Evolutionary conservation across 805 yeast genomes (phyloP), one percentile per base, ranked within the genome.

Genomic region (Zygosaccharomyces bailii): DNA sequence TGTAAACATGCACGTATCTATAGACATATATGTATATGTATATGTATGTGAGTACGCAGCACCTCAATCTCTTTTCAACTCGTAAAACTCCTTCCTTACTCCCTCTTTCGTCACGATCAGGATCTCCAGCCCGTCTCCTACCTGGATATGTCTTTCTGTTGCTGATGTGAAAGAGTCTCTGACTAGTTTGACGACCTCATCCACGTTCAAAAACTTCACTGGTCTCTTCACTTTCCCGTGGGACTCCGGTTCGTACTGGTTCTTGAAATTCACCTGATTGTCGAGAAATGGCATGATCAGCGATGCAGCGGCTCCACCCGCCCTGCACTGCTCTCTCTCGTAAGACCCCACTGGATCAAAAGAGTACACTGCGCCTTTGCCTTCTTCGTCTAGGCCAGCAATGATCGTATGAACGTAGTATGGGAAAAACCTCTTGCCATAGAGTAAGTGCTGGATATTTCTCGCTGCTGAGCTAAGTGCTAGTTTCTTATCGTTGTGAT

Each of bases 291-390:
- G 99, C 95, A 90, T 89, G 54, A 93, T 89, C 69, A 93, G 77
- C 51, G 89, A 79, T 1, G 97, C 93, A 21, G 98, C 98, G 10
- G 97, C 93, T 34, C 99, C 99, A 52, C 96, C 97, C 2, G 98
- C 98, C 61, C 97, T 80, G 69, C 96, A 88, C 63, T 90, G 96
- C 66, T 90, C 97, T 59, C 96, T 80, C 69, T 93, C 98, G 64
- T 93, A 93, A 1, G 96, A 88, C 2, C 99, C 99, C 46, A 93
- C 96, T 1, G 98, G 98, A 65, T 93, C 99, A 65, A 87, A 93
- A 10, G 98, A 90, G 66, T 86, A 93, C 29, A 93, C 87, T 2
- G 96, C 88, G 31, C 99, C 99, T 57, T 83, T 83, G 9, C 99
- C 99, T 19, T 73, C 72, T 49, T 72, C 75, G 61, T 89, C 97